Conservation (phyloP, 1,284 basidiomycete genomes). For the Irpex rosettiformis region DNA sequence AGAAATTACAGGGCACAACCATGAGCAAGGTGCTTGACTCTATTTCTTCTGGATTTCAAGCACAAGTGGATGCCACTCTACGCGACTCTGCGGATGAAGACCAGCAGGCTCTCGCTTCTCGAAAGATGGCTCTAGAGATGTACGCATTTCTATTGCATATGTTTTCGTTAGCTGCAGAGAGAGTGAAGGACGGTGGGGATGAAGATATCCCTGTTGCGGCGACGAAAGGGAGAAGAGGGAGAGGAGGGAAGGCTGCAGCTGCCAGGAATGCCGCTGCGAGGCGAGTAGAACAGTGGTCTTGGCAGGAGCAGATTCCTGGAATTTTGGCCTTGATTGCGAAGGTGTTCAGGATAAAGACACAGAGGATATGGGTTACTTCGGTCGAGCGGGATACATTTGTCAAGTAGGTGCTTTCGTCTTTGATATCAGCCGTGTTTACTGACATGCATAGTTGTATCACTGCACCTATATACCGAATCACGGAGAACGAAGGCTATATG, state of each 20-base stretch:
- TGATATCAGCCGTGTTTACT: background rate
- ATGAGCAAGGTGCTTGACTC: constrained; percentile 82
- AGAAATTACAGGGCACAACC: constrained; percentile 50
- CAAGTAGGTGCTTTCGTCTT: constrained; percentile 45
- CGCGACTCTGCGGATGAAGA: constrained; percentile 70
- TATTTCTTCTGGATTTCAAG: constrained; percentile 64
- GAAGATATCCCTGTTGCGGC: constrained; percentile 39
- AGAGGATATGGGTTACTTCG: constrained; percentile 85
- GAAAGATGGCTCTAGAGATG: constrained; percentile 78
- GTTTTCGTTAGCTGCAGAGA: constrained; percentile 80
- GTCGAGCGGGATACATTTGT: constrained; percentile 84
- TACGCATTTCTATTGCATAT: constrained; percentile 87
- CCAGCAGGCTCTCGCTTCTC: constrained; percentile 62
- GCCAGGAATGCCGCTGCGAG: constrained; percentile 41
- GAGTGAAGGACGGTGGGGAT: constrained; percentile 55
- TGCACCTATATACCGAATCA: constrained; percentile 81
- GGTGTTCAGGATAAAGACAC: constrained; percentile 70
- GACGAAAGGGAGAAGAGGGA: constrained; percentile 50
- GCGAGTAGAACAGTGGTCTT: constrained; percentile 60
- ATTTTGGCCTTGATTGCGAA: constrained; percentile 70
- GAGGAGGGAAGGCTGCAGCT: constrained; percentile 54
- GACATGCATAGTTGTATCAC: constrained; percentile 67
- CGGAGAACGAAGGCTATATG: constrained; percentile 87
- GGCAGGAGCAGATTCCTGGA: constrained; percentile 73
- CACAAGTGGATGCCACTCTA: constrained; percentile 66